Percentiles rank a stretch among this genome's conserved stretches.
Evolutionary conservation across 768 basidiomycete species (phyloP).

Genomic region (Peribolospora kevripleyi): DNA sequence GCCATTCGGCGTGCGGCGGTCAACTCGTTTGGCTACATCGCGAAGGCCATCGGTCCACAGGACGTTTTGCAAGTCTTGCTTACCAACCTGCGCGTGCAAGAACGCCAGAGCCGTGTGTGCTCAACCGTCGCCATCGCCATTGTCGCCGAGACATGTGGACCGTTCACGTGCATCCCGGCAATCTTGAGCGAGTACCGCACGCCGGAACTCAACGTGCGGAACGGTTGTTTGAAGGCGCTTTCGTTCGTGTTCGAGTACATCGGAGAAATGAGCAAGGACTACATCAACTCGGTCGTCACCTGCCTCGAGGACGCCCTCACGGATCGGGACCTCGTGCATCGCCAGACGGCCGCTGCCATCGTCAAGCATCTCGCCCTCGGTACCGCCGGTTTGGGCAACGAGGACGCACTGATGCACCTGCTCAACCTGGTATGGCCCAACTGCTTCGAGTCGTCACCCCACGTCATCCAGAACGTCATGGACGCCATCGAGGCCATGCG

Average conservation of each 20-base stretch:
- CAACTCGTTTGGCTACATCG: conserved; percentile 98
- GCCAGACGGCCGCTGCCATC: conserved; percentile 92
- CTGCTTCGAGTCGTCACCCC: conserved; percentile 85
- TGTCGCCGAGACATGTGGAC: conserved; percentile 77
- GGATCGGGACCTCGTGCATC: conserved; percentile 91
- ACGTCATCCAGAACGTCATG: conserved; percentile 95
- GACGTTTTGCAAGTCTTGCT: conserved; percentile 87
- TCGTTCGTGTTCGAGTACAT: conserved; percentile 99
- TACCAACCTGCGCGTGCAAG: conserved; percentile 91
- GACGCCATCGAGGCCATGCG: conserved; percentile 96
- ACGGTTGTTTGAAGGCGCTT: conserved; percentile 90
- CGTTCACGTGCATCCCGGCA: conserved; percentile 97
- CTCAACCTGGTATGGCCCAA: conserved; percentile 99
- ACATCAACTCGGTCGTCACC: conserved; percentile 86
- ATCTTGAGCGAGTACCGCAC: conserved; percentile 97
- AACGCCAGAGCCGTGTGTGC: conserved; percentile 95
- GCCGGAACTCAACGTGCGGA: conserved; percentile 92
- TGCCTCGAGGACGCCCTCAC: conserved; percentile 97
- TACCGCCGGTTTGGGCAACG: conserved; percentile 86
- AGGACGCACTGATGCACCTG: conserved; percentile 90
- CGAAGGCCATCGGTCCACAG: conserved; percentile 96
- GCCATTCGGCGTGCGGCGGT: conserved; percentile 95
- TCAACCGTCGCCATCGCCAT: conserved; percentile 78
- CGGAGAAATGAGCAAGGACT: conserved; percentile 83
- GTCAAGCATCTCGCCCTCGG: conserved; percentile 95